These are phyloP conservation scores for Cytidiella melzeri DNA, from an alignment of 768 basidiomycete species.

Conservation along the genomic window DNA sequence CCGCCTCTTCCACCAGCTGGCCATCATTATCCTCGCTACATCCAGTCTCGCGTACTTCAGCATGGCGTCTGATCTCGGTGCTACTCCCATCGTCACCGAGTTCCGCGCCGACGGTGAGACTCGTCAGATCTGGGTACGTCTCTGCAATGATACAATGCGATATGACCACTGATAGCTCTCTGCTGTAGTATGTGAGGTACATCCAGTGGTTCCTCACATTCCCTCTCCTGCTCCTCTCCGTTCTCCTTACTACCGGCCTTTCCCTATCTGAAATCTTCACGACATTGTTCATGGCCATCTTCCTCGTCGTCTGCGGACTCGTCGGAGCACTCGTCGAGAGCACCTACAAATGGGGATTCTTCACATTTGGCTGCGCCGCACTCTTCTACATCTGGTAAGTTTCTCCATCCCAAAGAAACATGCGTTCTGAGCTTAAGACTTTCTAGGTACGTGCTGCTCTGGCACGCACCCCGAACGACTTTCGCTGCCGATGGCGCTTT, in stretches of 20 bases:
- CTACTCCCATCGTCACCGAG: slow-evolving; percentile 38
- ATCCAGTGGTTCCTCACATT: slow-evolving; percentile 49
- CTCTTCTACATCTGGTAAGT: no score
- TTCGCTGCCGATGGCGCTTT: no score
- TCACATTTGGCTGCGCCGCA: no score
- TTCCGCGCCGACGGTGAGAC: no score
- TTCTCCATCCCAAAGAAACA: no score
- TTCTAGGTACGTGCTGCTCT: slow-evolving; percentile 27
- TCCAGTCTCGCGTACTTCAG: slow-evolving; percentile 41
- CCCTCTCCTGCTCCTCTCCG: slow-evolving; percentile 38
- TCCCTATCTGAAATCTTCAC: slow-evolving; percentile 41
- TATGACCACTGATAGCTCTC: no score
- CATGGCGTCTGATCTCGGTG: slow-evolving; percentile 54
- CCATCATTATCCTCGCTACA: slow-evolving; percentile 40
- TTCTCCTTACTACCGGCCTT: slow-evolving; percentile 41
- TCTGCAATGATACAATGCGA: no score
- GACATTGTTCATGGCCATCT: slow-evolving; percentile 38
- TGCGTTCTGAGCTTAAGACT: no score
- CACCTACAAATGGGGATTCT: no score
- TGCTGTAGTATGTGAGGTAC: slow-evolving; percentile 36
- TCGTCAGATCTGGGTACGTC: no score
- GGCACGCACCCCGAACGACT: no score
- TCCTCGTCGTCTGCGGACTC: slow-evolving; percentile 37
- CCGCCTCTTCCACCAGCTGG: slow-evolving; percentile 45
- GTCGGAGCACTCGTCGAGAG: slow-evolving; percentile 41